Evolutionary conservation across 2,329 filamentous ascomycete genomes (phyloP).

Genomic region (Fusarium sp.): DNA sequence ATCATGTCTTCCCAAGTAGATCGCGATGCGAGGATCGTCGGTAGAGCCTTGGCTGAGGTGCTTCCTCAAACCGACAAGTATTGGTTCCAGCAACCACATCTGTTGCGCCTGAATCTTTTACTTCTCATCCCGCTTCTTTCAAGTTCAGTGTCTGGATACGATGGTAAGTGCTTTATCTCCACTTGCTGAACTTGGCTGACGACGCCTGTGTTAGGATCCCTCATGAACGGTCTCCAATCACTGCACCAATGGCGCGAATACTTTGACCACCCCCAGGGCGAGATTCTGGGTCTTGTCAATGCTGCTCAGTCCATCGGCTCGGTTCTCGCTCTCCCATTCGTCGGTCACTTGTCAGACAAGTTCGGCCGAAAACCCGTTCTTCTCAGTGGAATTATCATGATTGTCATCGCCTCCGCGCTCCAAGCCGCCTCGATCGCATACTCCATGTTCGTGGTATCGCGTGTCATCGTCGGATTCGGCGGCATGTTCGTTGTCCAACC

Average conservation of each 20-base stretch:
- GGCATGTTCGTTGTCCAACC: conserved; percentile 51
- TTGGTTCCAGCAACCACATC: conserved; percentile 61
- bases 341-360: conserved; percentile 55
- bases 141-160: conserved; percentile 59
- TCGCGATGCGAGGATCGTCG: conserved; percentile 48
- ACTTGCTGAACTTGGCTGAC: conserved; percentile 1
- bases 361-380: conserved; percentile 57
- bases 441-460: conserved; percentile 54
- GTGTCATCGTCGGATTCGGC: conserved; percentile 54
- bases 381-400: conserved; percentile 53
- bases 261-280: conserved; percentile 53
- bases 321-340: conserved; percentile 53
- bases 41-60: conserved; percentile 49
- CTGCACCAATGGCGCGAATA: conserved; percentile 57
- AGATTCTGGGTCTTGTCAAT: conserved; percentile 53
- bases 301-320: conserved; percentile 54
- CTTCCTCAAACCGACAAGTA: conserved; percentile 58
- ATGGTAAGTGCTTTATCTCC: conserved; percentile 51
- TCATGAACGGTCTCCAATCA: conserved; percentile 60
- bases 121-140: conserved; percentile 61
- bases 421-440: conserved; percentile 56
- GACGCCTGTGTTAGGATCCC: conserved; percentile 43
- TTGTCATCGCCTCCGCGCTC: conserved; percentile 55
- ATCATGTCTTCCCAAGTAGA: conserved; percentile 42
- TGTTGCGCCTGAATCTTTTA: conserved; percentile 61